phyloP scores from a whole-genome alignment of 257 asterid species.

The Solanum medicagineum region DNA sequence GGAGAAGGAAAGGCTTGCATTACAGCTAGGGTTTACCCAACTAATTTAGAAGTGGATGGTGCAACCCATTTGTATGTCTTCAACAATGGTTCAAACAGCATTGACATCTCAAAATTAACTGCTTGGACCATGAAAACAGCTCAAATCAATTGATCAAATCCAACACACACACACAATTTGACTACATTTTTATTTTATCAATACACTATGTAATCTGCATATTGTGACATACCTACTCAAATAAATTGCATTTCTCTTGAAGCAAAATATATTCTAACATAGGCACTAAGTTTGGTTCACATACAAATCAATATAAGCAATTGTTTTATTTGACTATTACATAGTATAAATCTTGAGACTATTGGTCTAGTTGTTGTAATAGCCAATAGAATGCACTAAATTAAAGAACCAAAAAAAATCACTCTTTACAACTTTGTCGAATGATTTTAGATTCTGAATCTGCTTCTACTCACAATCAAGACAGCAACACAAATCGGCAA shows the following conservation, averaged over 20 bases:
- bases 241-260: background rate
- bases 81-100: constrained; percentile 2
- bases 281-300: background rate
- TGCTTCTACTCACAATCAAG: too few species aligned
- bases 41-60: constrained; percentile 1
- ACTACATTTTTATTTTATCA: background rate
- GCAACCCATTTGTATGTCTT: constrained; percentile 10
- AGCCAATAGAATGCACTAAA: background rate
- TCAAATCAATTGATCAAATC: background rate
- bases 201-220: background rate
- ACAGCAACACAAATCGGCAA: background rate
- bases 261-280: background rate
- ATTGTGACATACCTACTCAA: background rate
- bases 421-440: background rate
- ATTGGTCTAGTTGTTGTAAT: background rate
- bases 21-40: constrained; percentile 22
- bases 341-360: background rate
- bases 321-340: background rate
- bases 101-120: constrained; percentile 6
- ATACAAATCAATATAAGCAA: background rate
- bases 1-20: constrained; percentile 20
- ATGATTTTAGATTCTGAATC: background rate
- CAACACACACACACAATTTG: background rate
- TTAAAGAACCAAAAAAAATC: background rate
- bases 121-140: constrained; percentile 24